Conservation (phyloP, 2,329 filamentous ascomycete genomes). For the Elsinoe necatrix region DNA sequence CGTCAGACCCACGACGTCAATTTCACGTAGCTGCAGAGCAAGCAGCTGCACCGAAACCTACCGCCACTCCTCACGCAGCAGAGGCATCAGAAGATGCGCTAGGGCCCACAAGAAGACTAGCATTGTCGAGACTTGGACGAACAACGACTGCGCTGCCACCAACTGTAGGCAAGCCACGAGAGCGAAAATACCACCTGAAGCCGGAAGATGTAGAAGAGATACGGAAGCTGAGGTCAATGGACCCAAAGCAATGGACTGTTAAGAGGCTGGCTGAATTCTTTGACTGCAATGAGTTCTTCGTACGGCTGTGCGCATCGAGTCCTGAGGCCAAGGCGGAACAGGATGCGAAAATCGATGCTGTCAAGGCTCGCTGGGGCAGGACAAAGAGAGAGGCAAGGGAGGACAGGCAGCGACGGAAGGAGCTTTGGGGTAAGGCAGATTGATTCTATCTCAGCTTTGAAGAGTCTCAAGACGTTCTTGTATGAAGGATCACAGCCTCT, state of each 20-base stretch:
- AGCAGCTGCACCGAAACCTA: constrained; percentile 23
- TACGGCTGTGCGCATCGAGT: constrained; percentile 50
- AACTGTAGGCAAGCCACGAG: constrained; percentile 42
- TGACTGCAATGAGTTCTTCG: constrained; percentile 54
- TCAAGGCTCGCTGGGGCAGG: constrained; percentile 53
- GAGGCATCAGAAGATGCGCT: background rate
- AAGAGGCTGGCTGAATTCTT: constrained; percentile 54
- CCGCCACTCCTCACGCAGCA: constrained; percentile 19
- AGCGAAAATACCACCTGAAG: constrained; percentile 55
- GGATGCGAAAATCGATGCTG: constrained; percentile 42
- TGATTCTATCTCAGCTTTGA: no score
- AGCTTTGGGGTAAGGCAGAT: constrained; percentile 51
- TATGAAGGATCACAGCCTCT: no score
- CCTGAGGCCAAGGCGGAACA: constrained; percentile 36
- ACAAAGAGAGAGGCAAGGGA: constrained; percentile 53
- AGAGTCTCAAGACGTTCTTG: no score
- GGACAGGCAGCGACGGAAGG: constrained; percentile 52
- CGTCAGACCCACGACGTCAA: constrained; percentile 46
- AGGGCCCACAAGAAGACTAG: constrained; percentile 16
- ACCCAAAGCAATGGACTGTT: constrained; percentile 53
- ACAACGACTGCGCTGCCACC: constrained; percentile 27
- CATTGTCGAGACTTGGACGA: constrained; percentile 21
- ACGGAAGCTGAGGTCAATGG: constrained; percentile 43
- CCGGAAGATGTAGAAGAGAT: constrained; percentile 53
- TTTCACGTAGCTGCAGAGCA: constrained; percentile 31